Percentiles rank a stretch among this genome's conserved stretches.
Evolutionary conservation across 257 asterid species (phyloP).

Genomic region (Gentiana dahurica): DNA sequence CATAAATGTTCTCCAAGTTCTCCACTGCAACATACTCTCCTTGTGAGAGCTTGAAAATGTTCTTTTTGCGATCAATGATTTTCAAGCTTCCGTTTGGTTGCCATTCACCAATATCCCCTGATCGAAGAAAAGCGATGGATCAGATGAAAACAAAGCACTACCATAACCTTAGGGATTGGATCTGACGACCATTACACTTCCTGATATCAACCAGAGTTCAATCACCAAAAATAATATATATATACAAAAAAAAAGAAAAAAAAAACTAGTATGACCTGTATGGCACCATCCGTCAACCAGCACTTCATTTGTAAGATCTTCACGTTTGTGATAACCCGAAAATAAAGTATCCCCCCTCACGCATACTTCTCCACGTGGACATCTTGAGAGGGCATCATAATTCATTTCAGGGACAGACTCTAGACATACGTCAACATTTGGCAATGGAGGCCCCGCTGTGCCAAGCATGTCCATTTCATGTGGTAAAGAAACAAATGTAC

Average conservation of each 20-base stretch:
- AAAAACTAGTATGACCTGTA: conserved; percentile 45
- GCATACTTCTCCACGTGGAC: conserved; percentile 92
- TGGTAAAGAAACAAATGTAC: conserved; percentile 82
- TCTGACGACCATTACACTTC: too few relatives aligned
- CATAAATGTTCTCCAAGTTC: conserved; percentile 79
- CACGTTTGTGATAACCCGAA: conserved; percentile 84
- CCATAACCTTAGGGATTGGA: too few relatives aligned
- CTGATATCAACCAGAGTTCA: too few relatives aligned
- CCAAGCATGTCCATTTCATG: conserved; percentile 68
- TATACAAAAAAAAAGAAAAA: too few relatives aligned
- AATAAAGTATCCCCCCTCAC: conserved; percentile 72
- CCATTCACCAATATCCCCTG: conserved; percentile 98
- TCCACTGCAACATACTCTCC: conserved; percentile 99
- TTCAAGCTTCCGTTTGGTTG: conserved; percentile 82
- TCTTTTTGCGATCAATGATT: conserved; percentile 91
- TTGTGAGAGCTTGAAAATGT: conserved; percentile 92
- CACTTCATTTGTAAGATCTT: conserved; percentile 89
- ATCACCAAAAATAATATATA: conserved; percentile 1
- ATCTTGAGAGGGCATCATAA: conserved; percentile 73
- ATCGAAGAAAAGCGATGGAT: not conserved
- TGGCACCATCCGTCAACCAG: conserved; percentile 91
- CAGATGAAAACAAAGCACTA: too few relatives aligned
- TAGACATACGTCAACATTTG: conserved; percentile 88
- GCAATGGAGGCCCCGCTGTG: conserved; percentile 94
- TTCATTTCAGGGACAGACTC: conserved; percentile 99